A percentile compares a stretch with the other conserved stretches of the same genome.
Conservation (phyloP, 345 rosid genomes). For the Euclidium syriacum region DNA sequence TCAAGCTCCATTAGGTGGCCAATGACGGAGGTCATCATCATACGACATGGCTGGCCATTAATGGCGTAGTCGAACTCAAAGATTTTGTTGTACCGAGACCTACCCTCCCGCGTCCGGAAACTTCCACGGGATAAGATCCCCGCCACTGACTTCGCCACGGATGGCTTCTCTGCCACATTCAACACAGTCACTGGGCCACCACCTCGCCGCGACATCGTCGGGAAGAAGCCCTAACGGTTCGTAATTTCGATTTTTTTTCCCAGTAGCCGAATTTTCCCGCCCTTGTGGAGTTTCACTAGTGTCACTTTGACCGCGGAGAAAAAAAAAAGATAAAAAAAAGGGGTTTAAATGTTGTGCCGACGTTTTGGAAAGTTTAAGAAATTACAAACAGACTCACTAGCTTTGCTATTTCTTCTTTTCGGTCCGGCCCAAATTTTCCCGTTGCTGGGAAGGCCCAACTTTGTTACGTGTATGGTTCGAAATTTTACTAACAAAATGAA, state of each 20-base stretch:
- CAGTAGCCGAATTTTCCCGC: constrained; percentile 31
- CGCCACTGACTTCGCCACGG: constrained; percentile 95
- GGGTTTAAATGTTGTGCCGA: too few species aligned
- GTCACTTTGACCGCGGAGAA: not conserved
- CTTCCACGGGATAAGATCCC: constrained; percentile 63
- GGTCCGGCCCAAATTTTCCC: not conserved
- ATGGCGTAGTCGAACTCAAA: constrained; percentile 85
- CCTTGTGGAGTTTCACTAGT: not conserved
- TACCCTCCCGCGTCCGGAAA: constrained; percentile 71
- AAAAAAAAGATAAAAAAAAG: too few species aligned
- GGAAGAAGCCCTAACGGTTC: constrained; percentile 11
- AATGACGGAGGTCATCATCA: constrained; percentile 91
- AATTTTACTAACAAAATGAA: not conserved
- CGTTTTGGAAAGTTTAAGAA: not conserved
- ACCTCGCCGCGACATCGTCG: constrained; percentile 47
- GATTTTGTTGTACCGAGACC: constrained; percentile 88
- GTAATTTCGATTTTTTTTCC: not conserved
- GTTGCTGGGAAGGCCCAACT: not conserved
- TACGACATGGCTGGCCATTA: constrained; percentile 75
- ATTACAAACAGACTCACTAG: not conserved
- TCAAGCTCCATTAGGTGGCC: constrained; percentile 97
- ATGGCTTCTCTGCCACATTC: constrained; percentile 98
- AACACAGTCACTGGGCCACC: constrained; percentile 56
- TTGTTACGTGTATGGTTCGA: not conserved
- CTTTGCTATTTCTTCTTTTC: not conserved